Conservation (phyloP, 306 rosid species). For the Betula pendula region DNA sequence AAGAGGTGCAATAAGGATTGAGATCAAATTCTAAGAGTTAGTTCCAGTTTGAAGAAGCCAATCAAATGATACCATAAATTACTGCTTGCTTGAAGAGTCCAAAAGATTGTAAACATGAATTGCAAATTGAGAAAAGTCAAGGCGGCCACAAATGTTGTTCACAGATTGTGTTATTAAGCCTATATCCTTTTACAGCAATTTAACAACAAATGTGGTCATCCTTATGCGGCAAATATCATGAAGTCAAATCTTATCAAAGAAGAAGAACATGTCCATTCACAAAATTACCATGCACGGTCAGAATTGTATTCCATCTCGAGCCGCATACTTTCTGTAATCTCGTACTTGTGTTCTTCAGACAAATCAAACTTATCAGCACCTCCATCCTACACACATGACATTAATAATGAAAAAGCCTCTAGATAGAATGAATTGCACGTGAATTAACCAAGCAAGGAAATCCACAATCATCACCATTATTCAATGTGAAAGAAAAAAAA, state of each 20-base stretch:
- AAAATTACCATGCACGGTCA: slow-evolving; percentile 90
- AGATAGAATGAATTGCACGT: slow-evolving; percentile 15
- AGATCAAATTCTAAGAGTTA: neutral
- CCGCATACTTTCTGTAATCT: slow-evolving; percentile 93
- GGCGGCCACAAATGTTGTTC: slow-evolving; percentile 14
- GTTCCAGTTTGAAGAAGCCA: neutral
- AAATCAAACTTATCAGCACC: slow-evolving; percentile 41
- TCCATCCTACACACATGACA: slow-evolving; percentile 54
- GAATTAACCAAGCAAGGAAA: slow-evolving; percentile 3
- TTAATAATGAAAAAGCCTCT: slow-evolving; percentile 7
- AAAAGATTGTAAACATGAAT: slow-evolving; percentile 3
- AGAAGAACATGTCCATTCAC: slow-evolving; percentile 1
- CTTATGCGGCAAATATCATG: neutral
- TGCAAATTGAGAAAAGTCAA: neutral
- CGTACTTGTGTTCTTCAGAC: slow-evolving; percentile 60
- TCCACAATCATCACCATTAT: slow-evolving; percentile 2
- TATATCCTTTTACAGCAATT: slow-evolving; percentile 3
- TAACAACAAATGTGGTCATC: neutral
- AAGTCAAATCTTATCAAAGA: neutral
- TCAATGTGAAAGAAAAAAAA: slow-evolving; percentile 1
- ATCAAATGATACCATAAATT: neutral
- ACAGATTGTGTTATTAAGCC: slow-evolving; percentile 1
- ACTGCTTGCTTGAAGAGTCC: neutral
- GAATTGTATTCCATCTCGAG: slow-evolving; percentile 89
- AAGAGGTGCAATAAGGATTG: neutral